Percentiles rank a stretch among this genome's conserved stretches.
These are phyloP conservation scores for Przewalskia tangutica DNA, from an alignment of 257 asterid species.

Conservation along the genomic window DNA sequence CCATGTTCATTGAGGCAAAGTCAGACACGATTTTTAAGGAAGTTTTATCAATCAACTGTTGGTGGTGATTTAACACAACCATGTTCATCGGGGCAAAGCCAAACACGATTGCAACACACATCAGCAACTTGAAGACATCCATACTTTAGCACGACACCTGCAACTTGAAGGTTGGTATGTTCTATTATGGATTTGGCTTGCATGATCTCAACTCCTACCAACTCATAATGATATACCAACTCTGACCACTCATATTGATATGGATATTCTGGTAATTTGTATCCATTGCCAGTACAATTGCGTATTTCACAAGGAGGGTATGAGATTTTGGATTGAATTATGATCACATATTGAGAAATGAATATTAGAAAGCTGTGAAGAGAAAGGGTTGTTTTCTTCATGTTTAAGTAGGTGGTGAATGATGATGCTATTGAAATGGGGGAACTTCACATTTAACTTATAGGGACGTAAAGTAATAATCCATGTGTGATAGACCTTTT, in stretches of 20 bases:
- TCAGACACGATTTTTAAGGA: not conserved
- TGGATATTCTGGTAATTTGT: not conserved
- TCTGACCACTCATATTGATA: not conserved
- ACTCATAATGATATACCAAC: not conserved
- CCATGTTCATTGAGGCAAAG: not conserved
- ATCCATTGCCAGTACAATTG: rapidly evolving
- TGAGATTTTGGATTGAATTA: not conserved
- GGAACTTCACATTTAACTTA: not conserved
- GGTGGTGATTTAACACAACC: not conserved
- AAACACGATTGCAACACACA: not conserved
- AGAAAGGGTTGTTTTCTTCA: not conserved
- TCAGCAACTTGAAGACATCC: not conserved
- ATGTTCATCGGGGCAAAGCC: not conserved
- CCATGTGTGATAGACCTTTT: not conserved
- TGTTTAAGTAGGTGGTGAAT: not conserved
- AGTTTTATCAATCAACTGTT: not conserved
- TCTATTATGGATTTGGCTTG: not conserved
- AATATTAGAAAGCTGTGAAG: not conserved
- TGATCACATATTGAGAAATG: not conserved
- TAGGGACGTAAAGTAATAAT: not conserved
- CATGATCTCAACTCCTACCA: not conserved
- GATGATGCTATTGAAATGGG: not conserved
- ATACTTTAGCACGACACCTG: not conserved
- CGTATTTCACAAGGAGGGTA: not conserved
- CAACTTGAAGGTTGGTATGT: not conserved